Evolutionary conservation across 164 flowering plant genomes (phyloP).

Genomic region (Brasenia schreberi): DNA sequence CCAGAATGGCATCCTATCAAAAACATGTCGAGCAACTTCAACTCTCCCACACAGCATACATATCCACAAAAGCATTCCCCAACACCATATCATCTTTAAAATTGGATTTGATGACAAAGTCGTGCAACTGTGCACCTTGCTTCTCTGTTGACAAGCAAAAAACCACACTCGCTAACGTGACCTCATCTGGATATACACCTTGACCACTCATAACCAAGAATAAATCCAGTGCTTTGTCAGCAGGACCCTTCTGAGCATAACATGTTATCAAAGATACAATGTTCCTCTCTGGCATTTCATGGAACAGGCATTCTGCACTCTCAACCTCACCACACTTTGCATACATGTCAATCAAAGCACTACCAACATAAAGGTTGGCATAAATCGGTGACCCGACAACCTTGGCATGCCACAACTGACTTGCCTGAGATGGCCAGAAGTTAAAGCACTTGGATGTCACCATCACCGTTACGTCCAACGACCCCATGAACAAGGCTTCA

Average conservation of each 20-base stretch:
- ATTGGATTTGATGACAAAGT: conserved; percentile 5
- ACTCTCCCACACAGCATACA: conserved; percentile 16
- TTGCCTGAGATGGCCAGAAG: no score
- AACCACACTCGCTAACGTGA: conserved; percentile 18
- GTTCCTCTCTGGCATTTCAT: conserved; percentile 12
- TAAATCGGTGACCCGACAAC: conserved; percentile 7
- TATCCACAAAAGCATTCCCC: conserved; percentile 18
- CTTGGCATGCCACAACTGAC: conserved; percentile 13
- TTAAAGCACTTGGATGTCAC: no score
- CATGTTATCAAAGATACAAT: conserved; percentile 19
- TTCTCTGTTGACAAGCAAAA: conserved; percentile 7
- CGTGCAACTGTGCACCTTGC: conserved; percentile 17
- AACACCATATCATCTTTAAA: conserved; percentile 14
- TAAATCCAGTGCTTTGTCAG: conserved; percentile 8
- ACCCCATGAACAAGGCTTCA: no score
- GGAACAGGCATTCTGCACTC: conserved; percentile 10
- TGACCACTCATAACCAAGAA: conserved; percentile 10
- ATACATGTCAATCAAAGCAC: conserved; percentile 18
- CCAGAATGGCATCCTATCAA: conserved; percentile 15
- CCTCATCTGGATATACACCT: conserved; percentile 15
- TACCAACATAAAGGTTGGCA: conserved; percentile 15
- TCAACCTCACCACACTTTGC: conserved; percentile 12
- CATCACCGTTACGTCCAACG: no score
- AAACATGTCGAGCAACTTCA: conserved; percentile 13
- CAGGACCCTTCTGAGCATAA: conserved; percentile 18